Percentiles rank a stretch among this genome's conserved stretches.
Conservation (phyloP, 2,329 filamentous ascomycete genomes). For the Pseudogymnoascus sp. region DNA sequence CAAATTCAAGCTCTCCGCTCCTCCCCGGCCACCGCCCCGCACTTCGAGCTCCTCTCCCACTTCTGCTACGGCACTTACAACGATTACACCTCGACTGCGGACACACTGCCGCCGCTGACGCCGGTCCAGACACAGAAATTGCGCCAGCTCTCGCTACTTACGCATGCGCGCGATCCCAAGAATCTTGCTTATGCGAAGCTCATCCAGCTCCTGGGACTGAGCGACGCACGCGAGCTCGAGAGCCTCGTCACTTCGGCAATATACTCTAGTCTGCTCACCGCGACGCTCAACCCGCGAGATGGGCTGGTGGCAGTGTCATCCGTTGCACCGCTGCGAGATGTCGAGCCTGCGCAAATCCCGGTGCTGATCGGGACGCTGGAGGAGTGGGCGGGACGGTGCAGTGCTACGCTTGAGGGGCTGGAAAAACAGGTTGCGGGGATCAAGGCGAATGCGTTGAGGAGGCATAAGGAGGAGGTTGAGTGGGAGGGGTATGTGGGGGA, state of each 20-base stretch:
- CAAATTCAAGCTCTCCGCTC: conserved; percentile 67
- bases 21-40: conserved; percentile 52
- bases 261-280: conserved; percentile 75
- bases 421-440: conserved; percentile 68
- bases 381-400: conserved; percentile 74
- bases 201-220: conserved; percentile 58
- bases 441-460: conserved; percentile 47
- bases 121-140: conserved; percentile 74
- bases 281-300: conserved; percentile 73
- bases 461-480: conserved; percentile 37
- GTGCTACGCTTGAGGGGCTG: conserved; percentile 63
- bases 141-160: conserved; percentile 80
- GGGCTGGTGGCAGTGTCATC: conserved; percentile 70
- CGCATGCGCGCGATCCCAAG: conserved; percentile 60
- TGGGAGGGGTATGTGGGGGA: conserved; percentile 25
- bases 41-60: conserved; percentile 71
- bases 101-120: conserved; percentile 60
- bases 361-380: conserved; percentile 60
- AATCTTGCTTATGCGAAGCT: conserved; percentile 70
- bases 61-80: conserved; percentile 90
- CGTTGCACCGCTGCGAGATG: conserved; percentile 79
- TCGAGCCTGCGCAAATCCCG: conserved; percentile 65
- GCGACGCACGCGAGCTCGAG: conserved; percentile 66
- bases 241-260: conserved; percentile 79
- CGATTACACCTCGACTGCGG: conserved; percentile 51